Conservation (phyloP, 306 rosid genomes). For the Lotus japonicus region DNA sequence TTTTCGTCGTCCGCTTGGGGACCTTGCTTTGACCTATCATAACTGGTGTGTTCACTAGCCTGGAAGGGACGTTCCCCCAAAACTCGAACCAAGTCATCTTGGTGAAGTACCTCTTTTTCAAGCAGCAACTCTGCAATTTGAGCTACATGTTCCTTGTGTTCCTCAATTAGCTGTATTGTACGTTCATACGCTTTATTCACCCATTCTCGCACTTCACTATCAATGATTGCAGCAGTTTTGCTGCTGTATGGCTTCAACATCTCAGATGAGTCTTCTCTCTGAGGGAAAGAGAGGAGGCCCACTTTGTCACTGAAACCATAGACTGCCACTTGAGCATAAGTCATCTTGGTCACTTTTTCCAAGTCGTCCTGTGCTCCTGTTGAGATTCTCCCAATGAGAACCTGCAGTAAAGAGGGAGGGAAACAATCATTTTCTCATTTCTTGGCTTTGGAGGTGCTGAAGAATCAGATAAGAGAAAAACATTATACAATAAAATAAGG, state of each 20-base stretch:
- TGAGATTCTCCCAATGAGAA: slow-evolving; percentile 73
- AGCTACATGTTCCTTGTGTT: slow-evolving; percentile 74
- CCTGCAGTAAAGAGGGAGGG: slow-evolving; percentile 39
- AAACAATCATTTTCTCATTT: slow-evolving; percentile 19
- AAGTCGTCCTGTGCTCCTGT: slow-evolving; percentile 95
- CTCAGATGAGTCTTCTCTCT: slow-evolving; percentile 53
- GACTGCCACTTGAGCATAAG: slow-evolving; percentile 88
- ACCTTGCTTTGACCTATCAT: slow-evolving; percentile 67
- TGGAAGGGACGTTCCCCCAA: slow-evolving; percentile 76
- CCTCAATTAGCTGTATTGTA: slow-evolving; percentile 55
- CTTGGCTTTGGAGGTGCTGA: background rate
- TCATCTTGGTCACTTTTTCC: slow-evolving; percentile 95
- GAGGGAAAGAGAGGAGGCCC: slow-evolving; percentile 91
- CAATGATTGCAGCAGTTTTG: slow-evolving; percentile 77
- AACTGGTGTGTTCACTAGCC: slow-evolving; percentile 46
- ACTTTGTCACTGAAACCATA: slow-evolving; percentile 94
- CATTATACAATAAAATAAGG: background rate
- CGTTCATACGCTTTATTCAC: slow-evolving; percentile 58
- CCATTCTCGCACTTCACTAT: slow-evolving; percentile 85
- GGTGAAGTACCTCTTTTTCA: slow-evolving; percentile 96
- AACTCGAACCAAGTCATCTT: slow-evolving; percentile 58
- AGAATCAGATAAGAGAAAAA: background rate
- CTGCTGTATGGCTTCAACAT: slow-evolving; percentile 81
- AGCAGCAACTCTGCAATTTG: slow-evolving; percentile 82
- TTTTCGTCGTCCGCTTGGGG: slow-evolving; percentile 48